Percentiles rank a stretch among this genome's conserved stretches.
These are phyloP conservation scores for Pseudogymnoascus sp. DNA, from an alignment of 2,329 filamentous ascomycete genomes.

Conservation along the genomic window DNA sequence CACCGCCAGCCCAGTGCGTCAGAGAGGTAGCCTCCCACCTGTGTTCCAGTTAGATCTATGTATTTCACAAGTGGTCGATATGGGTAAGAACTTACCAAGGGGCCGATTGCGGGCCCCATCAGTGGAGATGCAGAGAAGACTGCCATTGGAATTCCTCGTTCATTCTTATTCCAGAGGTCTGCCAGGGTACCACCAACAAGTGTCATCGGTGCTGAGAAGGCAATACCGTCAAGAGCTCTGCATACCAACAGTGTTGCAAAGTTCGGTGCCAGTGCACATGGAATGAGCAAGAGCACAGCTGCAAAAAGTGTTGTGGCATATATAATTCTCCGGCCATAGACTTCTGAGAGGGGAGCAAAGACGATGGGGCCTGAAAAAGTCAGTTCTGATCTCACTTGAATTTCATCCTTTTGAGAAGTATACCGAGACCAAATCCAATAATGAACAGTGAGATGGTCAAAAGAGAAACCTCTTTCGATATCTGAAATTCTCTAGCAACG, in stretches of 20 bases:
- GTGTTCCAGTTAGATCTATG: too few species aligned
- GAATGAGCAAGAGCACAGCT: constrained; percentile 68
- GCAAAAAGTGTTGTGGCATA: constrained; percentile 40
- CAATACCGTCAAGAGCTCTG: constrained; percentile 67
- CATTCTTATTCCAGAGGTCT: constrained; percentile 71
- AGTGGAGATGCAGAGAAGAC: constrained; percentile 74
- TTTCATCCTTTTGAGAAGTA: constrained; percentile 16
- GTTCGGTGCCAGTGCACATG: constrained; percentile 66
- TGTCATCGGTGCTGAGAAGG: constrained; percentile 78
- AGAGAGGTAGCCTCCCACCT: constrained; percentile 61
- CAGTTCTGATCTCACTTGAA: not conserved
- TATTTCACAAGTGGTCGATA: too few species aligned
- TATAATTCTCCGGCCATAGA: constrained; percentile 61
- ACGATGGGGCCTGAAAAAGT: constrained; percentile 52
- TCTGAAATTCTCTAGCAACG: constrained; percentile 54
- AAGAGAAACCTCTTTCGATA: constrained; percentile 63
- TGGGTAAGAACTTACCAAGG: constrained; percentile 35
- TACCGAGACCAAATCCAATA: constrained; percentile 67
- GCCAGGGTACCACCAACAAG: constrained; percentile 73
- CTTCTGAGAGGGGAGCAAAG: constrained; percentile 70
- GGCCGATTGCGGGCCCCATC: constrained; percentile 66
- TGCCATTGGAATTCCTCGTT: constrained; percentile 75
- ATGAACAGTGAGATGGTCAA: constrained; percentile 68
- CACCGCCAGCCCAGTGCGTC: constrained; percentile 66
- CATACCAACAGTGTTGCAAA: constrained; percentile 66